Evolutionary conservation across 2,329 filamentous ascomycete genomes (phyloP).

Genomic region (Ascomycota sp.): DNA sequence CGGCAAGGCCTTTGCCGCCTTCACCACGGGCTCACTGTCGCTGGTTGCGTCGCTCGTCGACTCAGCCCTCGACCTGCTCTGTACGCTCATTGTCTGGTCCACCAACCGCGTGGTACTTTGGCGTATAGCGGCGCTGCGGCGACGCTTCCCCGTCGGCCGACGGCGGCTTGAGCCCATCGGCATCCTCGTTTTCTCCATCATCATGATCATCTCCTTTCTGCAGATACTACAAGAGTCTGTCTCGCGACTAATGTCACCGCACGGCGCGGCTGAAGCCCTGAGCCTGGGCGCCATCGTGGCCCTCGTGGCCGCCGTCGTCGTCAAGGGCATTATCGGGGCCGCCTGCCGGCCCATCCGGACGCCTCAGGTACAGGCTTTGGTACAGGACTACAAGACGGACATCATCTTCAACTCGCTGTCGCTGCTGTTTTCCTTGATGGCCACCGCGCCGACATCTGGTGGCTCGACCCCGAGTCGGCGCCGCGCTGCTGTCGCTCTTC

Average conservation of each 20-base stretch:
- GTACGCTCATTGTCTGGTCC: conserved; percentile 60
- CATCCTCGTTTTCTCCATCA: conserved; percentile 58
- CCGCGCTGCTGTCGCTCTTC: conserved; percentile 39
- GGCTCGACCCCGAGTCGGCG: conserved; percentile 44
- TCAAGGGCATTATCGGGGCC: conserved; percentile 65
- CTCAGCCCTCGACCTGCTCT: conserved; percentile 56
- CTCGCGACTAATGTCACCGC: conserved; percentile 32
- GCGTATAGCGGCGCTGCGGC: conserved; percentile 26
- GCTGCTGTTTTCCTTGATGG: conserved; percentile 67
- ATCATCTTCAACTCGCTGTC: conserved; percentile 78
- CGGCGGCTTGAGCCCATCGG: conserved; percentile 52
- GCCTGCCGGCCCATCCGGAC: conserved; percentile 70
- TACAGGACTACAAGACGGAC: conserved; percentile 33
- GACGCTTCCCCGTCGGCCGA: conserved; percentile 53
- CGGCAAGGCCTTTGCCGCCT: conserved; percentile 55
- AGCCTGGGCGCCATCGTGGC: conserved; percentile 15
- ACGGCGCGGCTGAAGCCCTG: conserved; percentile 25
- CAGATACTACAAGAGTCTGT: conserved; percentile 54
- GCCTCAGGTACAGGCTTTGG: conserved; percentile 56
- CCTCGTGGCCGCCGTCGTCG: conserved; percentile 52
- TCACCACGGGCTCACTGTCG: conserved; percentile 60
- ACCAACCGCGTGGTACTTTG: conserved; percentile 50
- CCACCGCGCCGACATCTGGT: conserved; percentile 37
- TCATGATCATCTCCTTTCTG: conserved; percentile 67
- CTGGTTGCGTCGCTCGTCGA: conserved; percentile 60